Percentiles rank a stretch among this genome's conserved stretches.
Evolutionary conservation across 192 early-diverging fungal species (phyloP).

Genomic region (Backusella luteola): DNA sequence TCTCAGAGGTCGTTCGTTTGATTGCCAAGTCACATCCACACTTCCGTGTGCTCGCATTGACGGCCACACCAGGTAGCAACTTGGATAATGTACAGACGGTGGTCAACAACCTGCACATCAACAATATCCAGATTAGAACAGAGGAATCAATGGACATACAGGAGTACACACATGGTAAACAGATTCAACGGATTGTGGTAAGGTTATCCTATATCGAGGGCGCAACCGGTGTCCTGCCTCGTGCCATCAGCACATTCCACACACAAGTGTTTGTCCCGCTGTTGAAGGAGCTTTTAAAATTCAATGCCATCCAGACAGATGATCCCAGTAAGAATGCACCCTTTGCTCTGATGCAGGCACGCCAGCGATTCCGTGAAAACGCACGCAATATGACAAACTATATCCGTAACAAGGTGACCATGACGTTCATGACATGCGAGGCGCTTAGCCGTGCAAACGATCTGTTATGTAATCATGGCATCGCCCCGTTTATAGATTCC

Average conservation of each 20-base stretch:
- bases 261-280: constrained; percentile 11
- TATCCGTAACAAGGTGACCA: constrained; percentile 21
- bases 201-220: constrained; percentile 49
- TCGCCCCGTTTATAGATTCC: constrained; percentile 39
- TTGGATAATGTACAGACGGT: constrained; percentile 71
- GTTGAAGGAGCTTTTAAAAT: constrained; percentile 31
- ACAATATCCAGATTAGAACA: constrained; percentile 79
- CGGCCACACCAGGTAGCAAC: constrained; percentile 82
- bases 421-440: constrained; percentile 23
- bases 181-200: constrained; percentile 65
- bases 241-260: not conserved
- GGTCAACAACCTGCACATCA: constrained; percentile 72
- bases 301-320: constrained; percentile 20
- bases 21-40: constrained; percentile 45
- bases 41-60: constrained; percentile 82
- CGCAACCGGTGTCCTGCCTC: constrained; percentile 25
- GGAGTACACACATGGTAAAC: constrained; percentile 67
- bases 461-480: constrained; percentile 46
- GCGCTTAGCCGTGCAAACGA: constrained; percentile 43
- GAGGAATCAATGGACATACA: constrained; percentile 86
- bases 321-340: constrained; percentile 39
- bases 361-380: constrained; percentile 4
- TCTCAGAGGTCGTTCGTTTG: constrained; percentile 66
- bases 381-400: constrained; percentile 21
- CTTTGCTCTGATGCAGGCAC: constrained; percentile 43